phyloP scores from a whole-genome alignment of 2,329 filamentous ascomycete species.

The Sporothrix globosa region DNA sequence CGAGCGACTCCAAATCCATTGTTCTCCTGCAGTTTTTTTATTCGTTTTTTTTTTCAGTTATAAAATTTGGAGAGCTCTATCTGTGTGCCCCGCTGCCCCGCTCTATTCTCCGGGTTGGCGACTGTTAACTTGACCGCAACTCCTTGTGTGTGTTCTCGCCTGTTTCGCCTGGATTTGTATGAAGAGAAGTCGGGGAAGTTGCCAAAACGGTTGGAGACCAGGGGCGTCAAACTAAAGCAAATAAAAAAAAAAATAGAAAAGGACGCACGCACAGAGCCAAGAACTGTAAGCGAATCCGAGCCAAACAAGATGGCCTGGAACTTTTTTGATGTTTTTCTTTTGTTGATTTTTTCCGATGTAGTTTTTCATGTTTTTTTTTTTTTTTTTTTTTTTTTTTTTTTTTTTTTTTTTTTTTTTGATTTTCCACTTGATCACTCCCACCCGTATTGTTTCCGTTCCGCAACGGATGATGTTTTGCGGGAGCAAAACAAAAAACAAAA shows the following conservation, averaged over 20 bases:
- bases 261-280: background rate
- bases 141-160: slow-evolving; percentile 1
- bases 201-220: background rate
- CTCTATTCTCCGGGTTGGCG: slow-evolving; percentile 2
- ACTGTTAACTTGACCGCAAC: slow-evolving; percentile 28
- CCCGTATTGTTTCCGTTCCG: background rate
- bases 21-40: background rate
- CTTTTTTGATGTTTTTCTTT: background rate
- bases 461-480: background rate
- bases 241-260: background rate
- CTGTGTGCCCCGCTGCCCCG: slow-evolving; percentile 4
- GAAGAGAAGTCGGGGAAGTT: slow-evolving; percentile 26
- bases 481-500: background rate
- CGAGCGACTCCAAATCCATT: too few relatives aligned
- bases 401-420: background rate
- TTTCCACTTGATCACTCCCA: background rate
- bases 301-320: too few relatives aligned
- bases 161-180: slow-evolving; percentile 17
- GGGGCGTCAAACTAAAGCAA: too few relatives aligned
- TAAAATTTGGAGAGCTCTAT: too few relatives aligned
- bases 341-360: too few relatives aligned
- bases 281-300: background rate
- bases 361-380: background rate
- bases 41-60: background rate
- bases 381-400: background rate